A percentile compares a stretch with the other conserved stretches of the same genome.
Conservation (phyloP, 2,329 filamentous ascomycete genomes). For the Diaporthe longicolla region DNA sequence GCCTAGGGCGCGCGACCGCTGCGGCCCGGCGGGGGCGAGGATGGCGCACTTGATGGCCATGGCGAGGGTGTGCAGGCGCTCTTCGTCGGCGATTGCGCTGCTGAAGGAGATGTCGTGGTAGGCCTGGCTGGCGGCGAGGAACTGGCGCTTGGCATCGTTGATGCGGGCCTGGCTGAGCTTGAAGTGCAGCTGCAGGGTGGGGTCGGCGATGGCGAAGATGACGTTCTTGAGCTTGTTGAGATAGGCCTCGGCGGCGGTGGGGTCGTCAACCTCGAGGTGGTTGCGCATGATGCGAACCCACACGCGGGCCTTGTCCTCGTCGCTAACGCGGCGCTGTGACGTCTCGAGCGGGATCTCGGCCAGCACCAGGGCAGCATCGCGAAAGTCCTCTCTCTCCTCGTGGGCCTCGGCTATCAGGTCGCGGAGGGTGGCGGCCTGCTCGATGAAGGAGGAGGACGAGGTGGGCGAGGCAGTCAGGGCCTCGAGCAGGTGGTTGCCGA, state of each 20-base stretch:
- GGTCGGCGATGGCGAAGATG: slow-evolving; percentile 82
- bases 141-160: slow-evolving; percentile 89
- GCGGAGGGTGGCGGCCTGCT: slow-evolving; percentile 85
- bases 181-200: slow-evolving; percentile 85
- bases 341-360: slow-evolving; percentile 90
- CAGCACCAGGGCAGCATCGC: slow-evolving; percentile 81
- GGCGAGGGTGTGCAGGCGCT: slow-evolving; percentile 85
- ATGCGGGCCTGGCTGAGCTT: slow-evolving; percentile 93
- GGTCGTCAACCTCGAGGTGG: slow-evolving; percentile 94
- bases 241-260: slow-evolving; percentile 85
- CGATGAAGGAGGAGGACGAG: slow-evolving; percentile 79
- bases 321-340: slow-evolving; percentile 86
- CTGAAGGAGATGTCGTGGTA: slow-evolving; percentile 92
- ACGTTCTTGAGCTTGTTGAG: slow-evolving; percentile 97
- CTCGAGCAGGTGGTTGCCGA: slow-evolving; percentile 80
- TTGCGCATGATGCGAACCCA: slow-evolving; percentile 97
- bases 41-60: slow-evolving; percentile 94
- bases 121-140: slow-evolving; percentile 87
- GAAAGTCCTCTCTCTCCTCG: slow-evolving; percentile 85
- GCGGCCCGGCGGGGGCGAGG: slow-evolving; percentile 89
- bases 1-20: slow-evolving; percentile 83
- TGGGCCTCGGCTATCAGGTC: slow-evolving; percentile 87
- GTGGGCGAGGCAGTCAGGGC: slow-evolving; percentile 71
- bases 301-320: slow-evolving; percentile 84
- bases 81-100: slow-evolving; percentile 83